Evolutionary conservation across 2,329 filamentous ascomycete species (phyloP), one percentile per base, ranked within the genome.

Genomic region (Curvularia lunata): DNA sequence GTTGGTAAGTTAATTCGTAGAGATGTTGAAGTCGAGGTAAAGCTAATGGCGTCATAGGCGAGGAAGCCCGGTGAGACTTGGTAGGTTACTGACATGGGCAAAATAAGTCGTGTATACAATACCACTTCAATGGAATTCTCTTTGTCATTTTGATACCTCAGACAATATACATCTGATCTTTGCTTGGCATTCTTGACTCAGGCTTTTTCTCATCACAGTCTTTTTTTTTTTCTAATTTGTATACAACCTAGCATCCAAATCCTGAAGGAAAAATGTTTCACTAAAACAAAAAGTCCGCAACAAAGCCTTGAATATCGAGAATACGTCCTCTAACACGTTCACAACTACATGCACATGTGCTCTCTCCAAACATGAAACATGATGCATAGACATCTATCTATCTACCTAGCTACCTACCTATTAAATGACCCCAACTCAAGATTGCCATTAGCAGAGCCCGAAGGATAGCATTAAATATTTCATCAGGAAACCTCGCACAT

Each of bases 1-100:
- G 28, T 62, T 62, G 62, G 78, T 79, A 62, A 70, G 77, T 43
- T 75, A 1, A 1, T 1, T n/a, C n/a, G 1, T 0, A 10, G 4
- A 1, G 13, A 1, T 23, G 1, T 4, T 2, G 16, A 21, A 37
- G 16, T 18, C 16, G 13, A 16, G 16, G 1, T 13, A 9, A 10
- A 34, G 30, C 62, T 70, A 52, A 69, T 30, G 7, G 12, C 9
- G 27, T 25, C 10, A 32, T 13, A 70, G 68, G 68, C 68, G 38
- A 63, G 68, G 61, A 68, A 67, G 55, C 64, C 63, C 10, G 65
- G 65, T 27, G 60, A 62, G 25, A 55, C 42, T 18, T 70, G 66
- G 66, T 67, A 65, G 57, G 52, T 23, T 43, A 9, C 8, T 16
- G 13, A 27, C 18, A 18, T 45, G 40, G 32, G 27, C 2, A 50